These are phyloP conservation scores for Cucumis variabilis DNA, from an alignment of 331 rosid genomes.

Conservation along the genomic window DNA sequence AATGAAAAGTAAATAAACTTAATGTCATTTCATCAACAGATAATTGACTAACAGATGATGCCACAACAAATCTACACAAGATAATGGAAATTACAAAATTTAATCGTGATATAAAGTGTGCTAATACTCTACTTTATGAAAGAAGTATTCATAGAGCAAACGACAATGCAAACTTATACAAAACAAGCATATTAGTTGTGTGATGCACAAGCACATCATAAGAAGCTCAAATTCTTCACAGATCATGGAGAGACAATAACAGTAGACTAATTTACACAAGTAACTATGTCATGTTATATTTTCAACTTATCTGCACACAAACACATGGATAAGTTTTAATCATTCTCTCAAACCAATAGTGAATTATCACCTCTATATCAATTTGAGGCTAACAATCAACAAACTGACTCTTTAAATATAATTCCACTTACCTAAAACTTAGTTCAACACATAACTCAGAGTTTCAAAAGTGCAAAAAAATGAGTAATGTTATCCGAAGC, in stretches of 20 bases:
- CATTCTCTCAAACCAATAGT: too few relatives aligned
- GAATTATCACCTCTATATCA: too few relatives aligned
- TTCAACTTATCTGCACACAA: too few relatives aligned
- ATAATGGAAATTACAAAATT: background rate
- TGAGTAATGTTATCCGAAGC: too few relatives aligned
- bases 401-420: too few relatives aligned
- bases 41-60: background rate
- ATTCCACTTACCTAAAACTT: too few relatives aligned
- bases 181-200: conserved; percentile 11
- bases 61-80: background rate
- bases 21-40: conserved; percentile 26
- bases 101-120: background rate
- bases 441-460: too few relatives aligned
- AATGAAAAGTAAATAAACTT: conserved; percentile 46
- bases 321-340: too few relatives aligned
- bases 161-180: background rate
- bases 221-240: background rate
- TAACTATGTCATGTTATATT: too few relatives aligned
- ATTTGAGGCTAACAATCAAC: too few relatives aligned
- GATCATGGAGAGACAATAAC: background rate
- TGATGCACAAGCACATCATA: background rate
- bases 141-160: background rate
- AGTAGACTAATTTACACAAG: too few relatives aligned
- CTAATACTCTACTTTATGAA: background rate
- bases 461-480: too few relatives aligned